Conservation (phyloP, 2,329 filamentous ascomycete species). For the Aspergillus japonicus region DNA sequence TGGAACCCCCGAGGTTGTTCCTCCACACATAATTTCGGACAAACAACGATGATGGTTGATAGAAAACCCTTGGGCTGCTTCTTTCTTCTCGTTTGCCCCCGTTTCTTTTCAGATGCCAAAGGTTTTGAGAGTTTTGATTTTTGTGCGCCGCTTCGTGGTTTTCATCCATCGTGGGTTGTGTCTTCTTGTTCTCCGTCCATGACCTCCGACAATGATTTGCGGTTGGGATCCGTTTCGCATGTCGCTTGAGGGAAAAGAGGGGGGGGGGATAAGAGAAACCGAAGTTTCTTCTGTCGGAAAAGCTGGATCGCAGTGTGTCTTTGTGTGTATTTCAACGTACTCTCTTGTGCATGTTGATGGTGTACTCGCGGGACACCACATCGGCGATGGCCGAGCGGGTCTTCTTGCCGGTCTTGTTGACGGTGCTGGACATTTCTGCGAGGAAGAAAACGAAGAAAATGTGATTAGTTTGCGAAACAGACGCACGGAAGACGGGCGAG, state of each 20-base stretch:
- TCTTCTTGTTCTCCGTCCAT: constrained; percentile 36
- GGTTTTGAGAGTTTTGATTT: background rate
- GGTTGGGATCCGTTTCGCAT: constrained; percentile 19
- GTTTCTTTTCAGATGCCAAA: constrained; percentile 4
- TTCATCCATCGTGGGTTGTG: background rate
- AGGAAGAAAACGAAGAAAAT: constrained; percentile 15
- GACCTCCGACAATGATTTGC: constrained; percentile 18
- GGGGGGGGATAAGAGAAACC: constrained; percentile 9
- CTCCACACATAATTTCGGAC: constrained; percentile 8
- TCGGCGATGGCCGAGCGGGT: constrained; percentile 93
- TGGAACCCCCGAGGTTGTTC: constrained; percentile 10
- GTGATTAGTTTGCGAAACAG: constrained; percentile 4
- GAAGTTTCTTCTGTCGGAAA: constrained; percentile 1
- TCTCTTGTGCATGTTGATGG: constrained; percentile 99
- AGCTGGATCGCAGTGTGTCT: background rate
- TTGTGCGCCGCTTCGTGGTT: background rate
- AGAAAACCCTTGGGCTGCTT: too few relatives aligned
- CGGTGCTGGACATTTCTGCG: constrained; percentile 64
- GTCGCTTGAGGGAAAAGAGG: constrained; percentile 11
- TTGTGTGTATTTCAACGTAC: constrained; percentile 60
- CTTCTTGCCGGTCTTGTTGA: constrained; percentile 66
- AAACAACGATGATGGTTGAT: background rate
- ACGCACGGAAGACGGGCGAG: background rate
- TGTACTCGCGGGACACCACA: constrained; percentile 99
- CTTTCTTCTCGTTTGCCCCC: background rate